These are phyloP conservation scores for Exophiala calicioides DNA, from an alignment of 2,329 filamentous ascomycete genomes.

Conservation along the genomic window DNA sequence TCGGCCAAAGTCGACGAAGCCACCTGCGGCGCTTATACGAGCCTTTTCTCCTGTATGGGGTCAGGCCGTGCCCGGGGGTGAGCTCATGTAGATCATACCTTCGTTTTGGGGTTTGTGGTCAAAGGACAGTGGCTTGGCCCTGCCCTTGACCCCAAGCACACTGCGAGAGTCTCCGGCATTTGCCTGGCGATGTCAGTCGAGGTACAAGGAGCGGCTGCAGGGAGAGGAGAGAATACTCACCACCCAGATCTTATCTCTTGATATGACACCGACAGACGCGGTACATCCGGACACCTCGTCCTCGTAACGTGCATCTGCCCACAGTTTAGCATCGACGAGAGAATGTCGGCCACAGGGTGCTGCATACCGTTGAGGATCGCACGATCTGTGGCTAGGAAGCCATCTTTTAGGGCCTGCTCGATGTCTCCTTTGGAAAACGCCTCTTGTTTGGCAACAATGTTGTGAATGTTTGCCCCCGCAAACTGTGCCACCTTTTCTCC, in stretches of 20 bases:
- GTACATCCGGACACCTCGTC: slow-evolving; percentile 98
- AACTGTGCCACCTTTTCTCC: slow-evolving; percentile 95
- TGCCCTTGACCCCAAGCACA: slow-evolving; percentile 92
- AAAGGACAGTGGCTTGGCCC: slow-evolving; percentile 96
- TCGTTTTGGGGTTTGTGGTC: slow-evolving; percentile 99
- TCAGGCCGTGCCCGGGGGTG: slow-evolving; percentile 20
- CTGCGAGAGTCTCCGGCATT: slow-evolving; percentile 96
- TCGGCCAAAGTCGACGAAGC: slow-evolving; percentile 96
- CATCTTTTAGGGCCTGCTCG: slow-evolving; percentile 94
- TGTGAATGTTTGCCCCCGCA: slow-evolving; percentile 86
- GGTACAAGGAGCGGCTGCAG: slow-evolving; percentile 1
- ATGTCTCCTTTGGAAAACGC: slow-evolving; percentile 89
- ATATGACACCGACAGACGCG: slow-evolving; percentile 86
- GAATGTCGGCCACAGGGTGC: slow-evolving; percentile 6
- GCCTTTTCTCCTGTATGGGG: slow-evolving; percentile 79
- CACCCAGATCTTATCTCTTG: slow-evolving; percentile 88
- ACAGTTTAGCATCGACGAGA: slow-evolving; percentile 26
- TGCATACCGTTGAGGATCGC: slow-evolving; percentile 87
- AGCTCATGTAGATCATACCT: slow-evolving; percentile 55
- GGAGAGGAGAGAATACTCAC: slow-evolving; percentile 57
- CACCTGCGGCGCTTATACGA: slow-evolving; percentile 90
- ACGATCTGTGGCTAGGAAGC: slow-evolving; percentile 91
- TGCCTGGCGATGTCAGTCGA: slow-evolving; percentile 60
- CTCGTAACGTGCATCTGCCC: slow-evolving; percentile 87
- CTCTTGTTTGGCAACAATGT: slow-evolving; percentile 93